These are phyloP conservation scores for Leccinum proliferum DNA, from an alignment of 1,284 basidiomycete genomes.

Conservation along the genomic window DNA sequence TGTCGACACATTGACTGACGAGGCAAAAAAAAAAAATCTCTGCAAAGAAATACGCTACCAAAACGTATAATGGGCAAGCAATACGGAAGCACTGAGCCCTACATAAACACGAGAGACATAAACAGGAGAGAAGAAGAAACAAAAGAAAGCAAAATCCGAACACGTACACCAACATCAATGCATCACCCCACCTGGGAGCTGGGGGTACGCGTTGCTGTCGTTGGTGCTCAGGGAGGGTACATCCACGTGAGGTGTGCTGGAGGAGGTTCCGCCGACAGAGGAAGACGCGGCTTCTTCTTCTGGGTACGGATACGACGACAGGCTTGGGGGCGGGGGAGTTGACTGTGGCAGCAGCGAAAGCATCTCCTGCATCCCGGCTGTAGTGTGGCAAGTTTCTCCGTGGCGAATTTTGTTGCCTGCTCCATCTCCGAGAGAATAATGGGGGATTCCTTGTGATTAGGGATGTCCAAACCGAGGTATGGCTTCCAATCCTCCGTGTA, in stretches of 20 bases:
- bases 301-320: constrained; percentile 10
- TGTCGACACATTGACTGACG: no score
- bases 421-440: background rate
- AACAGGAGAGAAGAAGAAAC: background rate
- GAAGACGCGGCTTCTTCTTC: constrained; percentile 24
- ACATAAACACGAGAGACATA: background rate
- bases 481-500: background rate
- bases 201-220: constrained; percentile 7
- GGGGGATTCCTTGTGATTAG: background rate
- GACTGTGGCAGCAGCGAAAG: constrained; percentile 33
- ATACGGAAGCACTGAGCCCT: background rate
- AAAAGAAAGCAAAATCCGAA: background rate
- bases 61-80: background rate
- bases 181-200: constrained; percentile 28
- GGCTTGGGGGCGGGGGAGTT: constrained; percentile 16
- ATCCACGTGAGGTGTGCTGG: constrained; percentile 8
- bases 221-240: constrained; percentile 14
- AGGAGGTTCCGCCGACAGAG: constrained; percentile 16
- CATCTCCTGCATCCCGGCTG: no score
- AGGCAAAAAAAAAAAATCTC: background rate
- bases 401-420: background rate
- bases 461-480: background rate
- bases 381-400: no score
- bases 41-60: background rate
- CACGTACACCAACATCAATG: background rate